Conservation (phyloP, 2,329 filamentous ascomycete genomes). For the Cladophialophora chaetospira region DNA sequence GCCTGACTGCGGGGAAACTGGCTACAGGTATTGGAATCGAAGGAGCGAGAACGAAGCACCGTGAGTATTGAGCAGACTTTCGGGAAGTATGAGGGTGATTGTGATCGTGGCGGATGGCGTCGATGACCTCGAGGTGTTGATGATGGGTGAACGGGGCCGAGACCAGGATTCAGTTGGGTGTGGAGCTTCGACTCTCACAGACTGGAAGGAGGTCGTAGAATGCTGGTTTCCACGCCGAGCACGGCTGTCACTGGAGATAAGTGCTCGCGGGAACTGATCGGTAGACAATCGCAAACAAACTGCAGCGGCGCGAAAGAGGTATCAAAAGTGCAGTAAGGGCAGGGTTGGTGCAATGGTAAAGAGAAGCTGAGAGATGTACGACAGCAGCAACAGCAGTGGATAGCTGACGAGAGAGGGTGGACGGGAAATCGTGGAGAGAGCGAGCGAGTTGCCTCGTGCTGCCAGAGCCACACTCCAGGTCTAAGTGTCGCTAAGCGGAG, state of each 20-base stretch:
- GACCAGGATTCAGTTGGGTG: conserved; percentile 14
- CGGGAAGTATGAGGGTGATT: conserved; percentile 2
- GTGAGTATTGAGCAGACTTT: conserved; percentile 9
- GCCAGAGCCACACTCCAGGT: conserved; percentile 7
- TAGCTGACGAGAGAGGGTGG: conserved; percentile 25
- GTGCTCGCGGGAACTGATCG: not conserved
- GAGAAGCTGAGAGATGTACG: conserved; percentile 12
- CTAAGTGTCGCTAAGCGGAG: conserved; percentile 20
- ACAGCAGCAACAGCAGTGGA: conserved; percentile 13
- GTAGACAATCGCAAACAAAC: conserved; percentile 1
- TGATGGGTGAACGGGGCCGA: conserved; percentile 22
- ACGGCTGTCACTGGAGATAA: not conserved
- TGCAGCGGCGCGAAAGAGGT: conserved; percentile 9
- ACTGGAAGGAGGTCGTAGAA: conserved; percentile 6
- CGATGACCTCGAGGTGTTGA: conserved; percentile 24
- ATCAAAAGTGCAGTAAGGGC: not conserved
- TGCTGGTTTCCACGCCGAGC: conserved; percentile 3
- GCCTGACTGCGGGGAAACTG: conserved; percentile 30
- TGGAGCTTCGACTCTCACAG: conserved; percentile 20
- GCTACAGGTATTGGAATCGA: conserved; percentile 7
- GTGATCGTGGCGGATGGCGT: conserved; percentile 4
- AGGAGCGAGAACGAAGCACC: conserved; percentile 1
- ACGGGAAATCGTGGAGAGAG: conserved; percentile 23
- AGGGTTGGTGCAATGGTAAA: conserved; percentile 4
- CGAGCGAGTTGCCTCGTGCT: conserved; percentile 8